These are phyloP conservation scores for Eragrostis curvula DNA, from an alignment of 176 grass and related monocot species.

Conservation along the genomic window DNA sequence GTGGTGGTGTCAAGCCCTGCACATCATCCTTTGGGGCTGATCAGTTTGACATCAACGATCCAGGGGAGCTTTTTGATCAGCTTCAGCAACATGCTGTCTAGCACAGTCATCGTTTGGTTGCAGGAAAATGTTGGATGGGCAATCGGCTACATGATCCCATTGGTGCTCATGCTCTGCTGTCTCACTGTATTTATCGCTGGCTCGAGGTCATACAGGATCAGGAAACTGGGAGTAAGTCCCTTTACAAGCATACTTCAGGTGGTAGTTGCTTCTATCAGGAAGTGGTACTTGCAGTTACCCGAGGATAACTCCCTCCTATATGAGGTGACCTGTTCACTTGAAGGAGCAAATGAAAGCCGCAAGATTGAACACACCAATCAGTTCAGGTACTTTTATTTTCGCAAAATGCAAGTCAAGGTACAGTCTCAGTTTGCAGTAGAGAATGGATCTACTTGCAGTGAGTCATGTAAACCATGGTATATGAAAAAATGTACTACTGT, in stretches of 20 bases:
- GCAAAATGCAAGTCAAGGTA: background rate
- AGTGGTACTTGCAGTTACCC: constrained; percentile 32
- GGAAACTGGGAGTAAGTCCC: constrained; percentile 38
- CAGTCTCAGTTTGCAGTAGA: background rate
- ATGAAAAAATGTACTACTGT: no score
- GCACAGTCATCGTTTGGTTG: constrained; percentile 56
- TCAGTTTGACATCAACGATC: constrained; percentile 47
- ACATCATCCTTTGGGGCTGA: constrained; percentile 45
- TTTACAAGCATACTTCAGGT: constrained; percentile 56
- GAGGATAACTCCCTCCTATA: constrained; percentile 40
- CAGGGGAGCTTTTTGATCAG: constrained; percentile 43
- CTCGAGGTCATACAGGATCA: constrained; percentile 38
- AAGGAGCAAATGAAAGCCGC: background rate
- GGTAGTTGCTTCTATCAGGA: constrained; percentile 47
- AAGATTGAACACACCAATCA: no score
- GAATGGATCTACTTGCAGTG: background rate
- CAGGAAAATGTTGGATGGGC: constrained; percentile 53
- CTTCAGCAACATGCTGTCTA: constrained; percentile 37
- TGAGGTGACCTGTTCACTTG: constrained; percentile 2
- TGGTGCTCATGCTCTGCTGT: constrained; percentile 26
- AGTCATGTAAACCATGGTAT: no score
- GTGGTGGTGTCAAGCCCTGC: constrained; percentile 51
- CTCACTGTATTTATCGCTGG: constrained; percentile 29
- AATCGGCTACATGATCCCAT: constrained; percentile 44
- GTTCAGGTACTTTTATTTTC: no score